Base-by-base conservation (phyloP, 2,329 filamentous ascomycete species). In the Aspergillus calidoustus region DNA sequence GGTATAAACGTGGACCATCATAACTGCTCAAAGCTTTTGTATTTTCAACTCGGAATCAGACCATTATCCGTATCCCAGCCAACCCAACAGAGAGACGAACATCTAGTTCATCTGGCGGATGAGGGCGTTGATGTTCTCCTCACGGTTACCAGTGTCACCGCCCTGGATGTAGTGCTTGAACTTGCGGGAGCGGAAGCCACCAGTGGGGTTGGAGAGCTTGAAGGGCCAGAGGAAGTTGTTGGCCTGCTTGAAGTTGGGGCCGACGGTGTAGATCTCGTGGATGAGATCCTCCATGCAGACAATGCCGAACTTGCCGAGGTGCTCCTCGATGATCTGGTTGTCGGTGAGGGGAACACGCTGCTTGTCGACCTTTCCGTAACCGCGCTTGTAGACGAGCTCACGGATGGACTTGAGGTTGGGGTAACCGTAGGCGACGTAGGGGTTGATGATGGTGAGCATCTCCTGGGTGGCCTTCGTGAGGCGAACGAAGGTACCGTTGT, bases 211-310 rank as follows among this genome's bases (percentile, higher is more conserved):
- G 88, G 89, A 93, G 73, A 99, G 91, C 91, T 99, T 98, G 90
- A 99, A 99, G 79, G 95, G 95, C 95, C 95, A 99, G 73, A 98
- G 85, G 89, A 98, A 98, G 91, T 98, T 99, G 86, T 90, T 88
- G 77, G 92, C 93, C 86, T 97, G 93, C 90, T 97, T 98, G 91
- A 95, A 96, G 90, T 98, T 98, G 86, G 94, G 94, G 80, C 95
- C 94, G 72, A 98, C 95, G 63, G 93, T 96, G 88, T 89, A 94
- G 85, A 96, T 97, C 88, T 99, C 95, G 87, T 99, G 95, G 83
- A 99, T 93, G 73, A 99, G 85, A 84, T 99, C 95, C 86, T 99
- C 95, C 82, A 98, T 92, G 81, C 95, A 99, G 86, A 99, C 92
- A 77, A 99, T 97, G 82, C 93, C 95, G 85, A 93, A 97, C 87